Conservation (phyloP, 202 grass and related monocot species). For the Saccharum hybrid region DNA sequence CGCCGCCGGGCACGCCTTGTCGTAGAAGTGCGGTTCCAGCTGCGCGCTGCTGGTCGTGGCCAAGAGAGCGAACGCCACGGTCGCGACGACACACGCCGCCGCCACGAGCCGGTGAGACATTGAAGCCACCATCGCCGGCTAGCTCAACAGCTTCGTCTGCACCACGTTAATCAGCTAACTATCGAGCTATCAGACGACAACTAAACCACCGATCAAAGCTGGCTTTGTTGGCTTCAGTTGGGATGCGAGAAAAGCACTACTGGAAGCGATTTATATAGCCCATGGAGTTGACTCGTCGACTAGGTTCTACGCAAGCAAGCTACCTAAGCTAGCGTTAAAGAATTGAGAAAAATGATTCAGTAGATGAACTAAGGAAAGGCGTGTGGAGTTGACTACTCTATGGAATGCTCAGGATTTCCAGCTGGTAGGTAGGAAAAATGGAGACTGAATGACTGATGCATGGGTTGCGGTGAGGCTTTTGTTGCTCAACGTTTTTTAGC, state of each 20-base stretch:
- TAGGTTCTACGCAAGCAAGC: not conserved
- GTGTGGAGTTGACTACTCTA: slow-evolving; percentile 38
- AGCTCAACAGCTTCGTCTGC: not conserved
- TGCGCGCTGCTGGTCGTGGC: slow-evolving; percentile 44
- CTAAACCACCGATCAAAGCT: not conserved
- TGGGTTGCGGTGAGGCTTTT: slow-evolving; percentile 19
- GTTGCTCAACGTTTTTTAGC: slow-evolving; percentile 37
- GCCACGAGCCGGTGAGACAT: not conserved
- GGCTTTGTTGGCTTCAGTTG: not conserved
- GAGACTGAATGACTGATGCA: not conserved
- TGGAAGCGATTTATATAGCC: slow-evolving; percentile 51
- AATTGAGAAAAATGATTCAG: not conserved
- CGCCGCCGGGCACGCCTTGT: slow-evolving; percentile 62
- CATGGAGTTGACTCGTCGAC: slow-evolving; percentile 5
- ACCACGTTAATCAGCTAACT: not conserved
- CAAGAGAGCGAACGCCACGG: slow-evolving; percentile 40
- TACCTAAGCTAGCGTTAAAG: not conserved
- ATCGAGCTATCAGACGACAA: not conserved
- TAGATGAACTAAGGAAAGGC: not conserved
- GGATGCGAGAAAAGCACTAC: not conserved
- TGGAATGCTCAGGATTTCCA: slow-evolving; percentile 21
- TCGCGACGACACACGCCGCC: slow-evolving; percentile 19
- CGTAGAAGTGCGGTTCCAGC: slow-evolving; percentile 72
- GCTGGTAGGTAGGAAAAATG: slow-evolving; percentile 55
- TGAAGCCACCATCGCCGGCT: not conserved